These are phyloP conservation scores for Thraustotheca clavata DNA, from an alignment of 352 stramenopile genomes.

Conservation along the genomic window DNA sequence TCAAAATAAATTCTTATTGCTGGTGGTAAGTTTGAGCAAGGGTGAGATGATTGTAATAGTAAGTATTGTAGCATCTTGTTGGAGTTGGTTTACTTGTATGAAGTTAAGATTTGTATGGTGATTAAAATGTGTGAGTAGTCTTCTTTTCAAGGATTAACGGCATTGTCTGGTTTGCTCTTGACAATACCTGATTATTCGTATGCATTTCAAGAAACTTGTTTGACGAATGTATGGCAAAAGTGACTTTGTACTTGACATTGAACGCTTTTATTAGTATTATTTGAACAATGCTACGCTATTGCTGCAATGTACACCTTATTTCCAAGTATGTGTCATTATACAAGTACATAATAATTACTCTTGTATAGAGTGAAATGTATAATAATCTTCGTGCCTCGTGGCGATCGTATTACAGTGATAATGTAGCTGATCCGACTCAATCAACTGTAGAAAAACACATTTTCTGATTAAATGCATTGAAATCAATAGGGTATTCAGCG, in stretches of 20 bases:
- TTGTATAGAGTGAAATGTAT: no score
- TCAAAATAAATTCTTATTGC: conserved; percentile 21
- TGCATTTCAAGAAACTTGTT: conserved; percentile 5
- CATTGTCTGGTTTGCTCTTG: not conserved
- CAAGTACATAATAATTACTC: no score
- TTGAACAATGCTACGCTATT: not conserved
- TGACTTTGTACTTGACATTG: not conserved
- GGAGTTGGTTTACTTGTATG: not conserved
- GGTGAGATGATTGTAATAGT: not conserved
- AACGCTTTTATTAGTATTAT: not conserved
- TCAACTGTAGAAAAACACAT: not conserved
- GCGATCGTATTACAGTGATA: conserved; percentile 13
- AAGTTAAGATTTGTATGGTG: not conserved
- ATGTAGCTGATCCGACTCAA: conserved; percentile 1
- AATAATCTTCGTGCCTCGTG: not conserved
- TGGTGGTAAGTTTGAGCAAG: not conserved
- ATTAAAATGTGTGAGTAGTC: not conserved
- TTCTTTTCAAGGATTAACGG: conserved; percentile 12
- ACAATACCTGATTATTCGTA: conserved; percentile 11
- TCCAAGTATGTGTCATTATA: conserved; percentile 2
- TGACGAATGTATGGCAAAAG: conserved; percentile 19
- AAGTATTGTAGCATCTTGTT: not conserved
- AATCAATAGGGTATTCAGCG: conserved; percentile 2
- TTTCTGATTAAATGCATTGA: not conserved
- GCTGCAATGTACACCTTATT: not conserved